phyloP scores from a whole-genome alignment of 371 early-diverging fungal genomes.

The Mucor mucedo region DNA sequence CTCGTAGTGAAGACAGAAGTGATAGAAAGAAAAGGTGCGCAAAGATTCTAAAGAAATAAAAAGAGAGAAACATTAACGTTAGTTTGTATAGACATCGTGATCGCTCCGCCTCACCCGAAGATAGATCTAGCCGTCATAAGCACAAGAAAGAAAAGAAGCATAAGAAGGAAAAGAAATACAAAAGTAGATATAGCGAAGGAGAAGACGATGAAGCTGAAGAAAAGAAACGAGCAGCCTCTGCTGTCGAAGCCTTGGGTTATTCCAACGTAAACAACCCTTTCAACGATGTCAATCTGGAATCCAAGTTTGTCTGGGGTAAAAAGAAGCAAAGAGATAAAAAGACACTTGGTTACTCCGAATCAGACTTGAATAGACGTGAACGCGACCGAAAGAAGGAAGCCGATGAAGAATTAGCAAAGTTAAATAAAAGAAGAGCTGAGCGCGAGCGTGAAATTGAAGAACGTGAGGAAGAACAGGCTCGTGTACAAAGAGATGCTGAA shows the following conservation, averaged over 20 bases:
- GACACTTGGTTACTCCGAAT: conserved; percentile 58
- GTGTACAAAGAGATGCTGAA: conserved; percentile 82
- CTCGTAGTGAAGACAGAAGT: conserved; percentile 7
- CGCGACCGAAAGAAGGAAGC: conserved; percentile 71
- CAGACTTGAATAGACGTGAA: conserved; percentile 68
- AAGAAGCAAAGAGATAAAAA: conserved; percentile 74
- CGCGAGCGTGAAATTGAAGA: conserved; percentile 83
- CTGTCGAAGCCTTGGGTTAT: conserved; percentile 57
- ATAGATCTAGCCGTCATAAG: conserved; percentile 7
- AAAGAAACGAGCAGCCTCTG: conserved; percentile 18
- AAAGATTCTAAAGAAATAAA: background rate
- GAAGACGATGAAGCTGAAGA: conserved; percentile 20
- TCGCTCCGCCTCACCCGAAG: conserved; percentile 14
- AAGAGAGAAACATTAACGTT: background rate
- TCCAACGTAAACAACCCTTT: conserved; percentile 83
- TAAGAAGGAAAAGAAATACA: conserved; percentile 11
- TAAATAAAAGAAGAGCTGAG: conserved; percentile 78
- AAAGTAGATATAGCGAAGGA: conserved; percentile 4
- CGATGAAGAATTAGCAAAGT: conserved; percentile 77
- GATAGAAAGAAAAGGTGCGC: conserved; percentile 18
- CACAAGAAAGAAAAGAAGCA: conserved; percentile 22
- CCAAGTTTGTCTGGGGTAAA: conserved; percentile 87
- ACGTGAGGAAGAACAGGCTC: conserved; percentile 80
- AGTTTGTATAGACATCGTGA: conserved; percentile 16
- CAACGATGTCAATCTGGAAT: conserved; percentile 78